Evolutionary conservation across 176 grass and related monocot genomes (phyloP), one percentile per base, ranked within the genome.

Genomic region (Coix lacrymajobi): DNA sequence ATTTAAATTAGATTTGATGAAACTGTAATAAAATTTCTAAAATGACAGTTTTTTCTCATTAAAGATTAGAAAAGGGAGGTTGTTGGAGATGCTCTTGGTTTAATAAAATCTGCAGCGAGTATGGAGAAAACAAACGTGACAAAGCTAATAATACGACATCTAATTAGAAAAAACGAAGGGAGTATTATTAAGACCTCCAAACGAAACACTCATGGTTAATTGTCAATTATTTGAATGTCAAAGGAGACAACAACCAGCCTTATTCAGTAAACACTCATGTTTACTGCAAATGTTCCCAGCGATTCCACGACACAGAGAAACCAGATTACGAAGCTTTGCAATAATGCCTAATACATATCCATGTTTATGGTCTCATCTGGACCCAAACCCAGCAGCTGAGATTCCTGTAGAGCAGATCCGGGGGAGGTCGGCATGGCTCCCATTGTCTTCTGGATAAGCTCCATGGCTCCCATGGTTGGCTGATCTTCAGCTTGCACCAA

Each of bases 371-470:
- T 25, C 29, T 77, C 75, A 16, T 26, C 44, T 3, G 61, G 20
- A 32, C 73, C 79, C 65, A 37, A 0, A 32, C 73, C 79, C 65
- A 37, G 0, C 17, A 69, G 12, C 12, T 33, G 14, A 8, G 71
- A 48, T 25, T 77, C 84, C 79, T 61, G 71, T 0, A 16, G 36
- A 5, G 39, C n/a, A 20, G 79, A 51, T 1, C 12, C 63, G 0
- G 70, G 70, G 1, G 83, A 44, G 81, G 11, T 40, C 17, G 72
- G 72, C 34, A 54, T 68, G 40, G 25, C 51, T 0, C 43, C 26
- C 11, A 33, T 56, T 22, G 48, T 77, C 20, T 74, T 78, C 12
- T 91, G 84, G 28, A 84, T 85, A 77, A 71, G 63, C 82, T 91
- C 87, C 32, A 91, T 71, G 69, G 32, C 80, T 1, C 36, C 58